Evolutionary conservation across 768 basidiomycete genomes (phyloP), one percentile per base, ranked within the genome.

Genomic region (Hygrocybe coccinea): DNA sequence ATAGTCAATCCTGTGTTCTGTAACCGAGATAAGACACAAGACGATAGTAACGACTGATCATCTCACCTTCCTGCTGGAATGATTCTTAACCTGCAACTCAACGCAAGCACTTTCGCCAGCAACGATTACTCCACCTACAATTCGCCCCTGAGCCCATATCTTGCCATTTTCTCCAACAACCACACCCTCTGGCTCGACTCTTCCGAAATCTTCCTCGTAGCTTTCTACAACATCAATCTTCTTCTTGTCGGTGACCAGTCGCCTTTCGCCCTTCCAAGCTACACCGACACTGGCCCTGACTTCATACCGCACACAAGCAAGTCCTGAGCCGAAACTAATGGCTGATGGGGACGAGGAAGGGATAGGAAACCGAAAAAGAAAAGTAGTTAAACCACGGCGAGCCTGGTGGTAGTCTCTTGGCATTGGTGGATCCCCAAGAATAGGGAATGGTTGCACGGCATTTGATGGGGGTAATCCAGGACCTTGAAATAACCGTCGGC

Each of bases 381-480:
- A 93, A 0, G 86, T 87, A 0, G 89, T 87, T 35, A 77, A 74
- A 0, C 90, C 90, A 43, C 83, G 80, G n/a, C 85, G 82, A 6
- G 89, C 91, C 56, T 82, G 82, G 65, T 84, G 77, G 64, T 91
- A 85, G 50, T 83, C 70, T 0, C 77, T 73, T 0, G 89, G 89
- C 2, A 92, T 69, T 0, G 76, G 77, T 1, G 81, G 77, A 56
- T 84, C 81, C 1, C 79, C 85, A 14, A 81, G 76, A 4, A 71
- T 64, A 2, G 84, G 79, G 65, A 85, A 77, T 1, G 82, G 76
- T 54, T 85, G 76, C 0, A 93, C 89, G 1, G 91, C 87, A 65
- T 92, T 92, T 10, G 90, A 91, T 7, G 89, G 88, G 0, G 90
- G 91, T 6, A 91, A 73, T 15, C 83, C 84, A 2, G 86, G 87